Conservation (phyloP, 257 asterid genomes). For the Scutellaria baicalensis region DNA sequence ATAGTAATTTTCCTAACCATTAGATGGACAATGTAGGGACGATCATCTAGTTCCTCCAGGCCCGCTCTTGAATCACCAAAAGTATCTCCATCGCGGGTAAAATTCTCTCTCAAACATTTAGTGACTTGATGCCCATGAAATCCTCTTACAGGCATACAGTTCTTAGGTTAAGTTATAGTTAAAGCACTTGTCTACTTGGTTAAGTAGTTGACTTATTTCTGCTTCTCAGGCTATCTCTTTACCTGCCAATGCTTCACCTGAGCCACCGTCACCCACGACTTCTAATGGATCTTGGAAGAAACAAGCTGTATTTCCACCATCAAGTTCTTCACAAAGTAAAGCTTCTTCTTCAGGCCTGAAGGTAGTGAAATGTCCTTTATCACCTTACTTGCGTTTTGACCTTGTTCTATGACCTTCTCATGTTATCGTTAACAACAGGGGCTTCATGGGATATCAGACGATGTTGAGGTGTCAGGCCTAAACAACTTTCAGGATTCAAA, state of each 20-base stretch:
- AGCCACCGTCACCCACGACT: conserved; percentile 57
- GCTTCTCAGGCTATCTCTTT: conserved; percentile 46
- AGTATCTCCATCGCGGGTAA: conserved; percentile 69
- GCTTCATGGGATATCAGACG: conserved; percentile 38
- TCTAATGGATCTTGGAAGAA: conserved; percentile 39
- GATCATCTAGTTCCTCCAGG: conserved; percentile 39
- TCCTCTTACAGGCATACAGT: not conserved
- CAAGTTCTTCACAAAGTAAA: conserved; percentile 29
- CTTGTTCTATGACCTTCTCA: not conserved
- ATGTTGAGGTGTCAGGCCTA: conserved; percentile 18
- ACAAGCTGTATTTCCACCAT: conserved; percentile 6
- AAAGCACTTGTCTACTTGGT: not conserved
- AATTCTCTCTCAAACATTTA: not conserved
- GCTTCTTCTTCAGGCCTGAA: conserved; percentile 52
- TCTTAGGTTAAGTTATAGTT: conserved; percentile 1
- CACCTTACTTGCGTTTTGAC: not conserved
- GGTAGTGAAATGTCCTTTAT: conserved; percentile 31
- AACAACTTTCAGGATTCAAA: conserved; percentile 24
- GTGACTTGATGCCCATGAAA: not conserved
- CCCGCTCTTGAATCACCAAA: conserved; percentile 59
- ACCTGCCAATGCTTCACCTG: conserved; percentile 38
- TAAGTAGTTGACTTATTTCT: conserved; percentile 4
- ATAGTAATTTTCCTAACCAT: conserved; percentile 4
- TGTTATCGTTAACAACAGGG: conserved; percentile 16
- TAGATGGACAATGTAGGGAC: conserved; percentile 37